These are phyloP conservation scores for Vanrija sp. DNA, from an alignment of 1,284 basidiomycete genomes.

Conservation along the genomic window DNA sequence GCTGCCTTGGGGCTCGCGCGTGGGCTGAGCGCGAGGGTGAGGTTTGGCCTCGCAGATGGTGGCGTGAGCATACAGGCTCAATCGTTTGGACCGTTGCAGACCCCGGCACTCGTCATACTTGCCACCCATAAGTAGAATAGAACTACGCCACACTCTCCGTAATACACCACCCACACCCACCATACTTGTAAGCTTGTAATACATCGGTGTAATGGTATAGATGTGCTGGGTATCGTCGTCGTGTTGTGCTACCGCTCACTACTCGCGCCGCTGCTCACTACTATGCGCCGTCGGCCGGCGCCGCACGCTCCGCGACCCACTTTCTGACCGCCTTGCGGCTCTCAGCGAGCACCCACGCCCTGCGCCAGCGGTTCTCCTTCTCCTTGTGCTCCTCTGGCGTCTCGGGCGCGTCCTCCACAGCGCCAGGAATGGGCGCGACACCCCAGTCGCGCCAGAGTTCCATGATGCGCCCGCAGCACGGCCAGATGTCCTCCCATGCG, in stretches of 20 bases:
- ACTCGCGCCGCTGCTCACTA: neutral
- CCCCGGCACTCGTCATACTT: too few species aligned
- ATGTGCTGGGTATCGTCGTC: neutral
- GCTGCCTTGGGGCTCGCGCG: slow-evolving; percentile 27
- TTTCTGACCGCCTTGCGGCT: slow-evolving; percentile 37
- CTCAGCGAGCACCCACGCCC: slow-evolving; percentile 55
- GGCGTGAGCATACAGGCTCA: too few species aligned
- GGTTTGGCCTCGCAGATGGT: too few species aligned
- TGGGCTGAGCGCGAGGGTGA: too few species aligned
- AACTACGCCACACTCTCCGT: too few species aligned
- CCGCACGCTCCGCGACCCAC: slow-evolving; percentile 55
- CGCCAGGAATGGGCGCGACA: slow-evolving; percentile 2
- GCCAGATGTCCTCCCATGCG: slow-evolving; percentile 76
- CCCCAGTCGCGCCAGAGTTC: slow-evolving; percentile 56
- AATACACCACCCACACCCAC: too few species aligned
- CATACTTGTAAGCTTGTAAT: too few species aligned
- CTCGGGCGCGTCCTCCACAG: slow-evolving; percentile 50
- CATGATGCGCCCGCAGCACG: slow-evolving; percentile 73
- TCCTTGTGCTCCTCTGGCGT: slow-evolving; percentile 8
- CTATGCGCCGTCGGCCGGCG: neutral
- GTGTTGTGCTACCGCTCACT: neutral
- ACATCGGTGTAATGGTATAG: neutral
- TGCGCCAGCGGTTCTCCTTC: slow-evolving; percentile 56
- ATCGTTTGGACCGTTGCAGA: too few species aligned
- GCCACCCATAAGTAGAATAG: too few species aligned